These are phyloP conservation scores for Dictyophora rubrovolvata DNA, from an alignment of 768 basidiomycete genomes.

Conservation along the genomic window DNA sequence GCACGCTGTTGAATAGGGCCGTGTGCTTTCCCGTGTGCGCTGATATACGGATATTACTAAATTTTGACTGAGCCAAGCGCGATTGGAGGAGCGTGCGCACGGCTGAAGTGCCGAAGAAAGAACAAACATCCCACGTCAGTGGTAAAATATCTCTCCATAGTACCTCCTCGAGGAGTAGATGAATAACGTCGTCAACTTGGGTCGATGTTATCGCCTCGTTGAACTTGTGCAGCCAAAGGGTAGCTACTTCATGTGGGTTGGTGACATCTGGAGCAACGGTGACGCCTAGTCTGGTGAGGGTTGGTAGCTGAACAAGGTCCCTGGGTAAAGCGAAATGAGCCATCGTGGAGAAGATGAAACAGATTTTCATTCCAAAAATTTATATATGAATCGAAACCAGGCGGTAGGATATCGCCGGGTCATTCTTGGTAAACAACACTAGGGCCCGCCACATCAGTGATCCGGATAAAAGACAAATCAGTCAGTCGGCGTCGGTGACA, in stretches of 20 bases:
- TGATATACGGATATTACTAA: conserved; percentile 11
- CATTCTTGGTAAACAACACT: too few species aligned
- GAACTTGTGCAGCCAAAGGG: conserved; percentile 29
- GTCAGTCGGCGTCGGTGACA: too few species aligned
- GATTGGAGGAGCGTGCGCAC: conserved; percentile 38
- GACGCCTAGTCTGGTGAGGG: conserved; percentile 18
- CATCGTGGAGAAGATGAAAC: not conserved
- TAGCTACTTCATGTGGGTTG: conserved; percentile 26
- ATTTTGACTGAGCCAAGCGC: conserved; percentile 24
- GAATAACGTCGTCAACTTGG: conserved; percentile 19
- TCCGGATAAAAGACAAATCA: too few species aligned
- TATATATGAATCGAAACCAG: not conserved
- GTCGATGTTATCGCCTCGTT: not conserved
- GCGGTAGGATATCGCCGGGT: too few species aligned
- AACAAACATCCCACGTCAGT: conserved; percentile 54
- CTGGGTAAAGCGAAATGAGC: not conserved
- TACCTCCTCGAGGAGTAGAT: conserved; percentile 25
- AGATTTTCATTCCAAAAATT: not conserved
- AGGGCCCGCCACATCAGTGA: too few species aligned
- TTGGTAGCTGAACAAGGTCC: conserved; percentile 13
- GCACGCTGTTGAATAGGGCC: conserved; percentile 12
- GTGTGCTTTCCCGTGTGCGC: conserved; percentile 9
- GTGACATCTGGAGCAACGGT: conserved; percentile 18
- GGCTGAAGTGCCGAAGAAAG: conserved; percentile 34
- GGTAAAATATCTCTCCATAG: conserved; percentile 56